Evolutionary conservation across 2,329 filamentous ascomycete species (phyloP).

Genomic region (Exophiala alcalophila): DNA sequence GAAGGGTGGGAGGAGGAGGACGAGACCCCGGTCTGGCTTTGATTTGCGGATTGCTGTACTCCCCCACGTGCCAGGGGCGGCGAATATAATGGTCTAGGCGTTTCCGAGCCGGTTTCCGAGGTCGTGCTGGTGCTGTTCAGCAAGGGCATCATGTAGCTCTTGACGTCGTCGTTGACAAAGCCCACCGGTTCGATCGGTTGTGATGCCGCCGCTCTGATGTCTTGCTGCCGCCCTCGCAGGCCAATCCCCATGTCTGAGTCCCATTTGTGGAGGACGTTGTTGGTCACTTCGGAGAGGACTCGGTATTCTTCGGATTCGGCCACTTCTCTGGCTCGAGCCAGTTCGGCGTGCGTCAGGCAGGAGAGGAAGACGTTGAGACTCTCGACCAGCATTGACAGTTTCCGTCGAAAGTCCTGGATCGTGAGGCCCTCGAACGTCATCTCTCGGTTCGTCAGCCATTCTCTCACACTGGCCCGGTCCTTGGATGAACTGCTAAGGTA

Average conservation of each 20-base stretch:
- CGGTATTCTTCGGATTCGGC: conserved; percentile 23
- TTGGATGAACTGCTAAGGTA: conserved; percentile 20
- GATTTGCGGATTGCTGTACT: conserved; percentile 4
- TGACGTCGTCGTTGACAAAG: conserved; percentile 11
- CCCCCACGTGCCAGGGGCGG: not conserved
- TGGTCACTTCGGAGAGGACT: conserved; percentile 23
- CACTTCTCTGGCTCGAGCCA: conserved; percentile 20
- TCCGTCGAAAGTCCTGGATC: conserved; percentile 25
- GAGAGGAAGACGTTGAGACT: conserved; percentile 27
- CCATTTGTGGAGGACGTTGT: conserved; percentile 26
- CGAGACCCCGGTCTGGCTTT: conserved; percentile 2
- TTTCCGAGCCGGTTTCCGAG: too few species aligned
- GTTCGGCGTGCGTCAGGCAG: conserved; percentile 24
- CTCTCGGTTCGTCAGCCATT: conserved; percentile 22
- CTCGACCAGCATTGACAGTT: conserved; percentile 26
- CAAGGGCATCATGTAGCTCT: conserved; percentile 9
- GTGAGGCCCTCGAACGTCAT: conserved; percentile 22
- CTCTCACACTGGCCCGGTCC: conserved; percentile 19
- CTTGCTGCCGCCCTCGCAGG: conserved; percentile 5
- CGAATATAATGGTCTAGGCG: not conserved
- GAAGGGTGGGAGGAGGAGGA: not conserved
- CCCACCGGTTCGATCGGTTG: conserved; percentile 5
- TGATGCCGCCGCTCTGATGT: not conserved
- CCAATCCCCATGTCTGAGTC: conserved; percentile 13
- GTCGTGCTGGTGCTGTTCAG: conserved; percentile 6